Conservation (phyloP, 768 basidiomycete genomes). For the Daedalea quercina region DNA sequence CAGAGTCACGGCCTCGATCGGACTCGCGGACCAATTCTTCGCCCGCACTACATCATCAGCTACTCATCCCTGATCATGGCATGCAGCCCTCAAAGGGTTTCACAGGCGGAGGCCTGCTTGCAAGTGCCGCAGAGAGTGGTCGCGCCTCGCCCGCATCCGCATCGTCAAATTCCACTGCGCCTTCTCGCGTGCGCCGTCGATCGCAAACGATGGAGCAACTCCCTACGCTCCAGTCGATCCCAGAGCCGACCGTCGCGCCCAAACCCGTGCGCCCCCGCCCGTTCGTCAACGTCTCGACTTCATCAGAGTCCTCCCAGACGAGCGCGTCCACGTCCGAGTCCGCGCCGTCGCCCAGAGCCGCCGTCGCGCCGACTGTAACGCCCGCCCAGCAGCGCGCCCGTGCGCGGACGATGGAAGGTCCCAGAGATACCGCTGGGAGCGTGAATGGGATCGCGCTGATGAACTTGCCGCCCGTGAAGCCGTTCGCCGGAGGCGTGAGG, state of each 20-base stretch:
- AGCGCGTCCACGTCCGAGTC: not conserved
- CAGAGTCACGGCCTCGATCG: not conserved
- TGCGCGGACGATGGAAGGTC: not conserved
- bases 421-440: not conserved
- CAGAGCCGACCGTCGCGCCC: not conserved
- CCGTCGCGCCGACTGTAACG: not conserved
- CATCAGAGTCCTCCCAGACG: not conserved
- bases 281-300: not conserved
- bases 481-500: slow-evolving; percentile 43
- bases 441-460: not conserved
- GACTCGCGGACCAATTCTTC: not conserved
- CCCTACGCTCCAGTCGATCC: not conserved
- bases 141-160: not conserved
- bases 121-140: not conserved
- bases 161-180: not conserved
- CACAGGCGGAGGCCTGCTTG: slow-evolving; percentile 17
- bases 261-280: not conserved
- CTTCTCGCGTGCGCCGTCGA: not conserved
- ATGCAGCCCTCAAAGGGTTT: slow-evolving; percentile 14
- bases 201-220: not conserved
- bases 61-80: slow-evolving; percentile 13
- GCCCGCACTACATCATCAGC: not conserved
- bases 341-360: not conserved
- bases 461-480: slow-evolving; percentile 30
- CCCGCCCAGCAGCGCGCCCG: slow-evolving; percentile 1